These are phyloP conservation scores for Wickerhamiella nectarea DNA, from an alignment of 805 yeast genomes.

Conservation along the genomic window DNA sequence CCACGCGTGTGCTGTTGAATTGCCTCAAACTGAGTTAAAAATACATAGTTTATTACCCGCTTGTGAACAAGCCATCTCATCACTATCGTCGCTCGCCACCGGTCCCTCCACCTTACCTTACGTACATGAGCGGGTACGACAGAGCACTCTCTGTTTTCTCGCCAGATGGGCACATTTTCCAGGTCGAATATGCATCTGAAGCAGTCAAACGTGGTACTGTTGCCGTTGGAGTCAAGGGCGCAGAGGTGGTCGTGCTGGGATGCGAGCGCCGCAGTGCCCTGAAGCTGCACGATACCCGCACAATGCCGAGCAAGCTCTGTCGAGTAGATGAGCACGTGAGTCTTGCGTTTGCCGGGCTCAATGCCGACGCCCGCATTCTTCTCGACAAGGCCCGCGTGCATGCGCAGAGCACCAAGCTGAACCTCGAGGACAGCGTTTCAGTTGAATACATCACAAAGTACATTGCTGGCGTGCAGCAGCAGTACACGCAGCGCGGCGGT, in stretches of 20 bases:
- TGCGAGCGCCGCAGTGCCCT: slow-evolving; percentile 93
- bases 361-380: slow-evolving; percentile 94
- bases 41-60: too few species aligned
- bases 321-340: slow-evolving; percentile 81
- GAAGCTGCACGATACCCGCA: slow-evolving; percentile 91
- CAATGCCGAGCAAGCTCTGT: slow-evolving; percentile 88
- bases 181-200: slow-evolving; percentile 94
- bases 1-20: too few species aligned
- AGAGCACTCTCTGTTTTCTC: slow-evolving; percentile 95
- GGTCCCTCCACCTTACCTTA: too few species aligned
- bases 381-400: slow-evolving; percentile 93
- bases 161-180: slow-evolving; percentile 99
- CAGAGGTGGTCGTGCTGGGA: slow-evolving; percentile 77
- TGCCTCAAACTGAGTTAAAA: too few species aligned
- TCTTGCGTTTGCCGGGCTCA: slow-evolving; percentile 90
- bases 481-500: slow-evolving; percentile 96
- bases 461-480: slow-evolving; percentile 96
- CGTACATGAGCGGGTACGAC: slow-evolving; percentile 91
- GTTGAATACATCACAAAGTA: slow-evolving; percentile 85
- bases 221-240: slow-evolving; percentile 93
- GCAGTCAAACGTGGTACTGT: slow-evolving; percentile 98
- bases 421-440: slow-evolving; percentile 87
- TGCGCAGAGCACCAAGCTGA: slow-evolving; percentile 86
- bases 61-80: too few species aligned
- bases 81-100: too few species aligned